Base-by-base conservation (phyloP, 306 rosid genomes). In the Oemleria cerasiformis region DNA sequence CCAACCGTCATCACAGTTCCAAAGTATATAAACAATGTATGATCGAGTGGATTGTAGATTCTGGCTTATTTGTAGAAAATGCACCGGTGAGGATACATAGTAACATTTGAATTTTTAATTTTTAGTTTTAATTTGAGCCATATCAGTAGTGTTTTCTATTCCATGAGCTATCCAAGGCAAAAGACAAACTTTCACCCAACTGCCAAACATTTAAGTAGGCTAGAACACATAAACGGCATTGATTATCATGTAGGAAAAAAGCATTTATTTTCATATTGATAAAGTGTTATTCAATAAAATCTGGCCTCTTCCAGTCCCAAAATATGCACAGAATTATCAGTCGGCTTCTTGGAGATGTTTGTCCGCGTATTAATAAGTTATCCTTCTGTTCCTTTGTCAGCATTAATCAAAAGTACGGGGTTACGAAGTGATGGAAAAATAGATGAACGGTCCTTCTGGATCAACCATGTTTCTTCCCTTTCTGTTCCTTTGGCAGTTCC, bases 361-460 rank as follows among this genome's bases (percentile, higher is more conserved):
- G 16, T 71, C 8, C 63, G 71, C 51, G n/a, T 49, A 71, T 74
- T 76, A 64, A 75, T 79, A 30, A 75, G 60, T 73, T 66, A 17
- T 74, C 67, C n/a, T 71, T 41, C 16, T 78, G 75, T 75, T 49
- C 30, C 8, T 61, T 78, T 87, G 74, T 73, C 95, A 94, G 99
- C 99, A 59, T 82, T 94, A 78, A 87, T 83, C 36, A 94, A 89
- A 89, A 89, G 99, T 80, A 71, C 74, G 7, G 99, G 97, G 63
- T 68, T 94, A 82, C 81, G 95, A 69, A 85, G 77, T 44, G 99
- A 94, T 67, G 99, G 92, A 57, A 91, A 85, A 76, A 87, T 94
- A 53, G 99, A 89, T 85, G 99, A 91, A 68, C 84, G 95, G 55
- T 94, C 96, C 44, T 86, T 87, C 79, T 94, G 99, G 99, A 87